These are phyloP conservation scores for Nephelium lappaceum DNA, from an alignment of 345 rosid species.

Conservation along the genomic window DNA sequence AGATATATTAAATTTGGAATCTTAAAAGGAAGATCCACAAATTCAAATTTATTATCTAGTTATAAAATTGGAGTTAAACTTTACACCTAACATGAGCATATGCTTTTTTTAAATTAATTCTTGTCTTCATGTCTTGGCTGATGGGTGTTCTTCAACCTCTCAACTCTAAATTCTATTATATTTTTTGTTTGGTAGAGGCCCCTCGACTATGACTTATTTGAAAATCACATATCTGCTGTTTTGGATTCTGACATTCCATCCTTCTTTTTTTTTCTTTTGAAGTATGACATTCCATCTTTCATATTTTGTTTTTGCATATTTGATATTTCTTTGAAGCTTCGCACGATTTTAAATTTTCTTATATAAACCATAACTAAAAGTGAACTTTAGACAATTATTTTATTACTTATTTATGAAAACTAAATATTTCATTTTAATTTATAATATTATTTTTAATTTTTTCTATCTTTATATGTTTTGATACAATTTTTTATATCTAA, in stretches of 20 bases:
- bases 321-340: background rate
- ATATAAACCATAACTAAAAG: background rate
- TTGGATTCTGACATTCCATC: conserved; percentile 6
- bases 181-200: background rate
- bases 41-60: background rate
- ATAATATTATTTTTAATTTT: too few relatives aligned
- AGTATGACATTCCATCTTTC: too few relatives aligned
- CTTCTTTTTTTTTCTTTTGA: too few relatives aligned
- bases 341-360: background rate
- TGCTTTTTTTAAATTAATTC: background rate
- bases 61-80: background rate
- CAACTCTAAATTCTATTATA: background rate
- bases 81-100: background rate
- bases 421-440: too few relatives aligned
- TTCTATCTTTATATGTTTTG: too few relatives aligned
- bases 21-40: background rate
- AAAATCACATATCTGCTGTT: conserved; percentile 12
- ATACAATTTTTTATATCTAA: too few relatives aligned
- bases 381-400: background rate
- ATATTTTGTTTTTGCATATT: too few relatives aligned
- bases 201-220: conserved; percentile 1
- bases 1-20: background rate
- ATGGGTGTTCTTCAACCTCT: background rate
- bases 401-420: background rate
- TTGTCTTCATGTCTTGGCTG: background rate